These are phyloP conservation scores for Tremella mesenterica DNA, from an alignment of 768 basidiomycete species.

Conservation along the genomic window DNA sequence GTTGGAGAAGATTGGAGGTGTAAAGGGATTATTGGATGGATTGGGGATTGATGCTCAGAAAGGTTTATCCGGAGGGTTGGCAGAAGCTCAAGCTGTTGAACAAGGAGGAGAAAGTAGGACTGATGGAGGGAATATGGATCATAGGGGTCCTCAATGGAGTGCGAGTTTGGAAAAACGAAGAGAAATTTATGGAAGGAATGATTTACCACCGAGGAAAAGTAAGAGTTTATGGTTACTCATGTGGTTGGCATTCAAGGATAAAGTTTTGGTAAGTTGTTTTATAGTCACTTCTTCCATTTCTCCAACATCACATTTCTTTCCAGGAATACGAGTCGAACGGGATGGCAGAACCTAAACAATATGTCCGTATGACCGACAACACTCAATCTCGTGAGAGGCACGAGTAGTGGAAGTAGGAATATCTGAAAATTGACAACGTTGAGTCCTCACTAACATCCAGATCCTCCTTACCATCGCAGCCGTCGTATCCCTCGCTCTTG, in stretches of 20 bases:
- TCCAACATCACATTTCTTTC: slow-evolving; percentile 14
- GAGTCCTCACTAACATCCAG: no score
- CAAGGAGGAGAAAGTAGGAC: background rate
- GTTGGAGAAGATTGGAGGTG: slow-evolving; percentile 65
- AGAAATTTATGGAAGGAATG: slow-evolving; percentile 65
- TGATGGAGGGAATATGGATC: slow-evolving; percentile 9
- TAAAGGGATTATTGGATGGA: slow-evolving; percentile 56
- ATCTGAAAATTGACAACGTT: no score
- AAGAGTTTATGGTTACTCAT: slow-evolving; percentile 68
- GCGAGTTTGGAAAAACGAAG: slow-evolving; percentile 57
- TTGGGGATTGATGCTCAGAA: slow-evolving; percentile 57
- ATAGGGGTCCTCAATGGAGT: slow-evolving; percentile 41
- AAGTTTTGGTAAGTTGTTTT: slow-evolving; percentile 61
- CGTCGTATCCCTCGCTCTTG: slow-evolving; percentile 82
- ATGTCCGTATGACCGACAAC: no score
- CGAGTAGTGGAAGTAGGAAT: no score
- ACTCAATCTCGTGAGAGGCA: no score
- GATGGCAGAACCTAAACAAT: no score
- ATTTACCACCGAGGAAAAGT: slow-evolving; percentile 60
- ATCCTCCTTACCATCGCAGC: slow-evolving; percentile 86
- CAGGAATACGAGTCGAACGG: no score
- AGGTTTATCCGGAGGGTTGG: slow-evolving; percentile 40
- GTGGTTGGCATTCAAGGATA: slow-evolving; percentile 82
- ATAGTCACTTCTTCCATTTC: background rate
- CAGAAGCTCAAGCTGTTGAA: slow-evolving; percentile 15